These are phyloP conservation scores for Candida namnaoensis DNA, from an alignment of 805 yeast genomes.

Conservation along the genomic window DNA sequence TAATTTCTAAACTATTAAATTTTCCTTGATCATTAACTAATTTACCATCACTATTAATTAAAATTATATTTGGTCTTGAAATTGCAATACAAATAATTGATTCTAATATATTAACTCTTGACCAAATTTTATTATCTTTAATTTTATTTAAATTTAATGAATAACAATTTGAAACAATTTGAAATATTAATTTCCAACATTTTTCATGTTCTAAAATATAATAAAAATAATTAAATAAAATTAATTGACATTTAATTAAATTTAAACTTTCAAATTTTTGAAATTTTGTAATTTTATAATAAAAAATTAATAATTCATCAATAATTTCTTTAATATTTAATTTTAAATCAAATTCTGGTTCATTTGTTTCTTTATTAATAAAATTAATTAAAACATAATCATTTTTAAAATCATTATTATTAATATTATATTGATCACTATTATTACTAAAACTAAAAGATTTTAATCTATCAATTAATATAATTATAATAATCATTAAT, in stretches of 20 bases:
- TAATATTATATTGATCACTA: no score
- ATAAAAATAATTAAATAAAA: conserved; percentile 11
- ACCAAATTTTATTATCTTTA: conserved; percentile 11
- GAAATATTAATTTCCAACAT: conserved; percentile 14
- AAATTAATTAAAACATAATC: no score
- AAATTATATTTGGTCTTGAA: conserved; percentile 12
- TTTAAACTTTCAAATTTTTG: conserved; percentile 9
- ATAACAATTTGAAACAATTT: conserved; percentile 13
- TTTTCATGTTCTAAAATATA: conserved; percentile 8
- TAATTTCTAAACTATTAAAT: not conserved
- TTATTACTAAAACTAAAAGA: not conserved
- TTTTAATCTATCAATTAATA: not conserved
- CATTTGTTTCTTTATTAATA: no score
- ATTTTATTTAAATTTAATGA: conserved; percentile 10
- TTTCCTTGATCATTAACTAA: conserved; percentile 5
- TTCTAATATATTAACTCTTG: conserved; percentile 11
- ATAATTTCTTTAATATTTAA: no score
- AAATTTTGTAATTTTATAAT: conserved; percentile 9
- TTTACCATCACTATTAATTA: conserved; percentile 1
- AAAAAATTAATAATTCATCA: conserved; percentile 4
- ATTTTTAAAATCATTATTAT: no score
- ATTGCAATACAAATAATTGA: conserved; percentile 8
- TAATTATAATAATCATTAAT: not conserved
- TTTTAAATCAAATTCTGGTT: no score
- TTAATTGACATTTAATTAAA: conserved; percentile 11